Conservation (phyloP, 1,284 basidiomycete genomes). For the Ceratobasidium sp. region DNA sequence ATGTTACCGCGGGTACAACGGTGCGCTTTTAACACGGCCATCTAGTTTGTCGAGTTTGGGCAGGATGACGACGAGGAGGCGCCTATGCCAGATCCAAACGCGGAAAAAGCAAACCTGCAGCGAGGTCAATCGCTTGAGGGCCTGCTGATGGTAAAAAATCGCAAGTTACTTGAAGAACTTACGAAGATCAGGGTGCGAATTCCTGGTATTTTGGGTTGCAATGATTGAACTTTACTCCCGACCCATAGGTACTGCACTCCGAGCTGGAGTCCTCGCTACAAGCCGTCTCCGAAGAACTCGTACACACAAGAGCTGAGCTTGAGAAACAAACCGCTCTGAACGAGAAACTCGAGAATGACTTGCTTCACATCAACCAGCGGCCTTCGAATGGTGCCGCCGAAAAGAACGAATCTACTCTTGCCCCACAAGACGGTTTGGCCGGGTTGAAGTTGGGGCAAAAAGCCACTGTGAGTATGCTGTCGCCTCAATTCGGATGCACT, state of each 20-base stretch:
- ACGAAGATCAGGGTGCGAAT: conserved; percentile 84
- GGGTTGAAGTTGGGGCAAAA: conserved; percentile 79
- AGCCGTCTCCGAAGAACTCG: conserved; percentile 71
- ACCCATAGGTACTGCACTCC: conserved; percentile 78
- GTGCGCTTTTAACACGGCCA: background rate
- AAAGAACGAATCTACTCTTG: conserved; percentile 49
- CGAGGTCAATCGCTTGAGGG: conserved; percentile 88
- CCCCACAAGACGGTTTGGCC: conserved; percentile 68
- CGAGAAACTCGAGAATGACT: conserved; percentile 91
- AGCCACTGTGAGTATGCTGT: conserved; percentile 57
- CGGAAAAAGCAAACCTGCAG: conserved; percentile 80
- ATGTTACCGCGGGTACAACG: background rate
- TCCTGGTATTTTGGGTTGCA: background rate
- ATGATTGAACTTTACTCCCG: background rate
- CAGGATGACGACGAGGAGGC: conserved; percentile 68
- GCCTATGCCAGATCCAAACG: conserved; percentile 87
- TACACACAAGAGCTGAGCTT: conserved; percentile 73
- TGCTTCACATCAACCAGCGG: conserved; percentile 80
- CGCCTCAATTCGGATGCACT: conserved; percentile 6
- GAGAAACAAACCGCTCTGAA: conserved; percentile 84
- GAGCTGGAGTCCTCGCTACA: conserved; percentile 81
- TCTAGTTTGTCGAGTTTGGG: conserved; percentile 91
- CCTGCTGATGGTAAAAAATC: conserved; percentile 93
- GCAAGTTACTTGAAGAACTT: conserved; percentile 92
- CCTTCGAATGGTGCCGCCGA: conserved; percentile 55